These are phyloP conservation scores for Diplocarpon mali DNA, from an alignment of 2,329 filamentous ascomycete species.

Conservation along the genomic window DNA sequence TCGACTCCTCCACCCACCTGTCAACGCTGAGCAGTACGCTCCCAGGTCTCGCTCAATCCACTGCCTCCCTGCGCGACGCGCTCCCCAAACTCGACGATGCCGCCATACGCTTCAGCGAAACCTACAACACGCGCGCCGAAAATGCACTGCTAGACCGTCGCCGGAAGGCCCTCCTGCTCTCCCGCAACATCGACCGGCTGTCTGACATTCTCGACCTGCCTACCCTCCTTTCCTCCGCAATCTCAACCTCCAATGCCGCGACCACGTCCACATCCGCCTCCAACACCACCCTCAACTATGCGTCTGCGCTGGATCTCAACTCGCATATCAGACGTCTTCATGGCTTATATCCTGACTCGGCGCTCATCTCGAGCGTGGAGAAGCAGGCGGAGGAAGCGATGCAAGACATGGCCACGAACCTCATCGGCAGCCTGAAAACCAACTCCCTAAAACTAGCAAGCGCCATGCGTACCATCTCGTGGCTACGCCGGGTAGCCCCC, in stretches of 20 bases:
- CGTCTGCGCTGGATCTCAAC: conserved; percentile 80
- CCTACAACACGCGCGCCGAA: conserved; percentile 65
- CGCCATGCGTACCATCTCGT: conserved; percentile 82
- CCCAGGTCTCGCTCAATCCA: conserved; percentile 55
- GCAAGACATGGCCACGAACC: conserved; percentile 74
- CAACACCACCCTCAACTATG: conserved; percentile 57
- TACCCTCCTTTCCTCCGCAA: conserved; percentile 69
- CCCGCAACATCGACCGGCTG: conserved; percentile 78
- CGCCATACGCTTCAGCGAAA: conserved; percentile 69
- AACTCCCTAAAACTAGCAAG: conserved; percentile 78
- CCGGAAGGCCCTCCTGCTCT: conserved; percentile 68
- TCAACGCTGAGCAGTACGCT: conserved; percentile 61
- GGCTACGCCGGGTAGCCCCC: conserved; percentile 77
- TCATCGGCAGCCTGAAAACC: conserved; percentile 65
- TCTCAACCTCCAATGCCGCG: conserved; percentile 38
- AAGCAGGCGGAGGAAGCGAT: conserved; percentile 77
- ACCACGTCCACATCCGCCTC: conserved; percentile 33
- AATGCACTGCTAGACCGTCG: conserved; percentile 60
- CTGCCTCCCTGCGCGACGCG: conserved; percentile 54
- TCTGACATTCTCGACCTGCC: conserved; percentile 88
- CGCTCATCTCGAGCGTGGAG: conserved; percentile 61
- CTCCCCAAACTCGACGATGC: conserved; percentile 72
- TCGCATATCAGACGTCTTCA: conserved; percentile 86
- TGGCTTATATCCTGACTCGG: conserved; percentile 69
- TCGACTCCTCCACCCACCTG: conserved; percentile 69